A percentile compares a stretch with the other conserved stretches of the same genome.
Conservation (phyloP, 805 yeast genomes). For the Kazachstania bromeliacearum region DNA sequence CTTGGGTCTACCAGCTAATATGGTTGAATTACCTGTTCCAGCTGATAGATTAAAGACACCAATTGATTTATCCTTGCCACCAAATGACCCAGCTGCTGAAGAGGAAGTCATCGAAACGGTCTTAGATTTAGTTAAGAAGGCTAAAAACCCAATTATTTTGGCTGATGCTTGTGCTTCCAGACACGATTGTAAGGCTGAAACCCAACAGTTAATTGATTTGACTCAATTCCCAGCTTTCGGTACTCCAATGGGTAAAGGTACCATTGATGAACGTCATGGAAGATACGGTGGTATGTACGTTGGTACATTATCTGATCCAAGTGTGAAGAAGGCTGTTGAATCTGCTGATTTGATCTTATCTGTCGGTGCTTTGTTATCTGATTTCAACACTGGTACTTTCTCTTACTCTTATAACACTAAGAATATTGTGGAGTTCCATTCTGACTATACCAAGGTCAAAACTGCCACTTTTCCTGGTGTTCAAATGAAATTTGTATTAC, state of each 20-base stretch:
- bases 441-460: conserved; percentile 4
- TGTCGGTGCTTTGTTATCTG: conserved; percentile 5
- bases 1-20: conserved; percentile 4
- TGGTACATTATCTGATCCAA: conserved; percentile 4
- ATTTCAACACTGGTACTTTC: conserved; percentile 6
- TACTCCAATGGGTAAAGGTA: conserved; percentile 6
- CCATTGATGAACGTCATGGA: conserved; percentile 5
- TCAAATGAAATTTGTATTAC: conserved; percentile 4
- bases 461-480: conserved; percentile 4
- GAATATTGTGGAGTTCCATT: conserved; percentile 5
- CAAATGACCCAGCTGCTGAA: conserved; percentile 4
- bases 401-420: conserved; percentile 3
- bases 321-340: conserved; percentile 3
- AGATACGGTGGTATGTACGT: conserved; percentile 6
- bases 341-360: conserved; percentile 6
- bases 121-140: conserved; percentile 1
- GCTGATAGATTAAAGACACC: background rate
- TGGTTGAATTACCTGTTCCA: conserved; percentile 3
- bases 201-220: conserved; percentile 3
- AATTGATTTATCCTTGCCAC: conserved; percentile 3
- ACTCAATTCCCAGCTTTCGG: conserved; percentile 6
- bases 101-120: conserved; percentile 2
- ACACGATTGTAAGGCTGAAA: conserved; percentile 4
- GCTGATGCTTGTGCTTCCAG: conserved; percentile 6
- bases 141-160: conserved; percentile 4